Evolutionary conservation across 345 rosid genomes (phyloP).

Genomic region (Syzygium jambos): DNA sequence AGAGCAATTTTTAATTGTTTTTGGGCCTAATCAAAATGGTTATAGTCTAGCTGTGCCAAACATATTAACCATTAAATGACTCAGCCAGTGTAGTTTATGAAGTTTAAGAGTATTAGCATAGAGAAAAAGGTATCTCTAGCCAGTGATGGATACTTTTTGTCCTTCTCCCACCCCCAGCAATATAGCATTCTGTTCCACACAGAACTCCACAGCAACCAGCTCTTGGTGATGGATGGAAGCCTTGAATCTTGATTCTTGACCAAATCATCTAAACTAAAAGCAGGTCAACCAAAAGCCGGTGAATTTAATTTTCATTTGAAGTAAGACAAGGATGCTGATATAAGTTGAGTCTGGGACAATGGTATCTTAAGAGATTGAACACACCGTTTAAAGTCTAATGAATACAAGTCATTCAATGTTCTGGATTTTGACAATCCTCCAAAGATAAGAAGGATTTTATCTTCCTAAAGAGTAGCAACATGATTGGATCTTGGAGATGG

Average conservation of each 20-base stretch:
- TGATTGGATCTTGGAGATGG: too few species aligned
- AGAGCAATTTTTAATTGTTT: too few species aligned
- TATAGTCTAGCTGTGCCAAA: not conserved
- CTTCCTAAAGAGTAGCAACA: too few species aligned
- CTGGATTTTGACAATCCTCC: slow-evolving; percentile 46
- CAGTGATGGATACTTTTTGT: slow-evolving; percentile 56
- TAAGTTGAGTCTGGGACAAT: not conserved
- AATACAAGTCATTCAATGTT: slow-evolving; percentile 79
- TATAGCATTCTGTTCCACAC: slow-evolving; percentile 89
- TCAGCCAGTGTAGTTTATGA: too few species aligned
- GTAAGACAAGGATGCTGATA: not conserved
- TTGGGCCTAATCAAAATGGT: not conserved
- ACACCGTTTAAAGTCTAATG: slow-evolving; percentile 89
- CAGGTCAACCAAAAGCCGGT: not conserved
- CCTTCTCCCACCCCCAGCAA: slow-evolving; percentile 96
- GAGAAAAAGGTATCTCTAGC: not conserved
- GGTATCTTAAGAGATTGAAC: not conserved
- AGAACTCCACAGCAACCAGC: slow-evolving; percentile 89
- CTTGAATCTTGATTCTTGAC: slow-evolving; percentile 82
- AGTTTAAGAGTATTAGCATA: not conserved
- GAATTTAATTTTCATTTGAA: too few species aligned
- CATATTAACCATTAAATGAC: too few species aligned
- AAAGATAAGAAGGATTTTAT: too few species aligned
- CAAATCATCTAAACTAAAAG: slow-evolving; percentile 60
- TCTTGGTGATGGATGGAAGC: slow-evolving; percentile 91